These are phyloP conservation scores for Kwoniella shandongensis DNA, from an alignment of 768 basidiomycete genomes.

Conservation along the genomic window DNA sequence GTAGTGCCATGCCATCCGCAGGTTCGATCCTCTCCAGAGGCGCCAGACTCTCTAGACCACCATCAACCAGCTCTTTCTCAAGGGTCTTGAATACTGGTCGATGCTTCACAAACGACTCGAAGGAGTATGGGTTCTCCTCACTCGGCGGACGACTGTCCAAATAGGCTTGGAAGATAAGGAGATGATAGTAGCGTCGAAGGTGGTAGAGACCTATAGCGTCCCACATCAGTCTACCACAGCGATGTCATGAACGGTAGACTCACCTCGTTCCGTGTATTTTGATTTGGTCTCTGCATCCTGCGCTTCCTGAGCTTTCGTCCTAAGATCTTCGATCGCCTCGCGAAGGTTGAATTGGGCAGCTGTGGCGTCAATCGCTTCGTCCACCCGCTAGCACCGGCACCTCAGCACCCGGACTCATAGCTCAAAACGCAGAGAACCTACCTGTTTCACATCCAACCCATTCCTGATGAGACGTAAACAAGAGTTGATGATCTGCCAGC, in stretches of 20 bases:
- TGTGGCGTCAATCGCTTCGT: conserved; percentile 74
- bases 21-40: conserved; percentile 66
- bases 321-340: conserved; percentile 81
- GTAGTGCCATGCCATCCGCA: conserved; percentile 56
- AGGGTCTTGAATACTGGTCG: conserved; percentile 94
- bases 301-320: conserved; percentile 73
- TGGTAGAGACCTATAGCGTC: conserved; percentile 66
- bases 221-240: conserved; percentile 15
- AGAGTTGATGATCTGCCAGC: conserved; percentile 71
- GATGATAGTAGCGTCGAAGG: conserved; percentile 77
- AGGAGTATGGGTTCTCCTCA: conserved; percentile 57
- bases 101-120: conserved; percentile 78
- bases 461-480: conserved; percentile 76
- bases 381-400: conserved; percentile 37
- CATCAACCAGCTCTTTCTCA: conserved; percentile 78
- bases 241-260: conserved; percentile 15
- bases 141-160: conserved; percentile 77
- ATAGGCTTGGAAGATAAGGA: conserved; percentile 87
- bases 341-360: conserved; percentile 78
- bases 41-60: conserved; percentile 74
- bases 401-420: conserved; percentile 6
- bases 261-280: conserved; percentile 70
- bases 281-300: conserved; percentile 70
- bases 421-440: conserved; percentile 15
- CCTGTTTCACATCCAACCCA: conserved; percentile 79